These are phyloP conservation scores for Micromonas pusilla DNA, from an alignment of 139 green algal genomes.

Conservation along the genomic window DNA sequence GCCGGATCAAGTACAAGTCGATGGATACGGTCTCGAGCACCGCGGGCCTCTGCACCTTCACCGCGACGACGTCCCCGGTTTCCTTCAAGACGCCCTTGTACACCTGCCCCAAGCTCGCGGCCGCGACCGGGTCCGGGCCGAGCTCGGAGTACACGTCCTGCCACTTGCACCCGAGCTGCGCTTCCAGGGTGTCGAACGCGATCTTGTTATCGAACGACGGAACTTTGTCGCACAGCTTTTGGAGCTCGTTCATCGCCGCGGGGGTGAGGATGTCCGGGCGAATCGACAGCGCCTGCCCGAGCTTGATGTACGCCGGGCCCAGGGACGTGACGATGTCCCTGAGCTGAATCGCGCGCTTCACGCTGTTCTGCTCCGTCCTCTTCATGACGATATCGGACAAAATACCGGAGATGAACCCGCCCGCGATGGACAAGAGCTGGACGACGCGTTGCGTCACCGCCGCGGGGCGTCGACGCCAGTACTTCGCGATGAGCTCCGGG, in stretches of 20 bases:
- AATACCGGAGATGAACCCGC: slow-evolving; percentile 69
- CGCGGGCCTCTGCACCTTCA: slow-evolving; percentile 89
- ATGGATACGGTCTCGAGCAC: slow-evolving; percentile 82
- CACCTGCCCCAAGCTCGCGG: slow-evolving; percentile 81
- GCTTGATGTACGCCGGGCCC: slow-evolving; percentile 97
- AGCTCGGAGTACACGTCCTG: slow-evolving; percentile 77
- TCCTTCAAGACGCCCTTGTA: slow-evolving; percentile 57
- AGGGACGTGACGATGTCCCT: slow-evolving; percentile 89
- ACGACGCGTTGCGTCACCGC: slow-evolving; percentile 68
- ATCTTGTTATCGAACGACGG: slow-evolving; percentile 69
- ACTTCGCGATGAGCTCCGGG: slow-evolving; percentile 70
- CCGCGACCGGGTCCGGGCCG: slow-evolving; percentile 78
- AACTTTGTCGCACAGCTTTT: slow-evolving; percentile 99
- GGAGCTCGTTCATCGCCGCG: slow-evolving; percentile 93
- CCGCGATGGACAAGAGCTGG: slow-evolving; percentile 74
- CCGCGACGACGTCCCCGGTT: slow-evolving; percentile 69
- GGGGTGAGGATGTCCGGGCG: slow-evolving; percentile 90
- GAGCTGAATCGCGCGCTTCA: slow-evolving; percentile 80
- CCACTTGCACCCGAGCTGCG: slow-evolving; percentile 77
- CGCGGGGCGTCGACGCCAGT: slow-evolving; percentile 75
- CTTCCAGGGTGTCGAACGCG: slow-evolving; percentile 64
- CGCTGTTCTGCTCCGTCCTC: slow-evolving; percentile 57
- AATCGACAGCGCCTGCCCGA: slow-evolving; percentile 87
- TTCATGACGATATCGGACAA: slow-evolving; percentile 53
- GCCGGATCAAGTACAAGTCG: slow-evolving; percentile 80